Evolutionary conservation across 129 eudicot species (phyloP).

Genomic region (Centaurea solstitialis): DNA sequence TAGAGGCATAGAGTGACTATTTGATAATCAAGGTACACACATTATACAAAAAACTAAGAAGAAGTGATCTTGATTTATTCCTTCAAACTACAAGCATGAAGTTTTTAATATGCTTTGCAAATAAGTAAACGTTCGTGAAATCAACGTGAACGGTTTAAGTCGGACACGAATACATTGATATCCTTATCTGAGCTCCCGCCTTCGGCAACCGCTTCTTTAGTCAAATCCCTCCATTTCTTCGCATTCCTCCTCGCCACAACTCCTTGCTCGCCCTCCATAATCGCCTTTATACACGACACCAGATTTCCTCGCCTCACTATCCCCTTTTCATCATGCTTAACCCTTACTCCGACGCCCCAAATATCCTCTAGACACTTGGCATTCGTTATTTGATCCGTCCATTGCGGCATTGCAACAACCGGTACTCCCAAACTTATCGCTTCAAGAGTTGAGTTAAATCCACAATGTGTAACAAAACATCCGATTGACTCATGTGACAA

Average conservation of each 20-base stretch:
- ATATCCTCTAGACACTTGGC: constrained; percentile 33
- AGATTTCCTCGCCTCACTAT: constrained; percentile 13
- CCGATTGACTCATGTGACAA: constrained; percentile 32
- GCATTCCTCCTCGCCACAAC: constrained; percentile 8
- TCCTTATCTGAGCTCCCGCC: constrained; percentile 39
- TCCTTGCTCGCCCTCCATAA: constrained; percentile 30
- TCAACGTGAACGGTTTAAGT: constrained; percentile 10
- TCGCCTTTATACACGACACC: constrained; percentile 17
- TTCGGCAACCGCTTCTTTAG: constrained; percentile 12
- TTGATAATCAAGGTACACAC: not conserved
- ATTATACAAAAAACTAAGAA: not conserved
- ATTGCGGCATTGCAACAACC: constrained; percentile 31
- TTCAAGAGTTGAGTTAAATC: constrained; percentile 37
- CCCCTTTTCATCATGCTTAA: constrained; percentile 24
- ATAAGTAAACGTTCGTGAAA: not conserved
- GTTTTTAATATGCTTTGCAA: not conserved
- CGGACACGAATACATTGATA: constrained; percentile 20
- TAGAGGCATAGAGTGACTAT: not conserved
- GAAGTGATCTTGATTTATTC: not conserved
- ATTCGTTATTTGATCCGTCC: constrained; percentile 39
- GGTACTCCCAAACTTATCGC: constrained; percentile 41
- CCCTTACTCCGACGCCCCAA: constrained; percentile 33
- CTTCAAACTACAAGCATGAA: not conserved
- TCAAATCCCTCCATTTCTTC: constrained; percentile 30
- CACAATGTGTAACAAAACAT: constrained; percentile 44